Base-by-base conservation (phyloP, 2,329 filamentous ascomycete species). In the Acarospora socialis region DNA sequence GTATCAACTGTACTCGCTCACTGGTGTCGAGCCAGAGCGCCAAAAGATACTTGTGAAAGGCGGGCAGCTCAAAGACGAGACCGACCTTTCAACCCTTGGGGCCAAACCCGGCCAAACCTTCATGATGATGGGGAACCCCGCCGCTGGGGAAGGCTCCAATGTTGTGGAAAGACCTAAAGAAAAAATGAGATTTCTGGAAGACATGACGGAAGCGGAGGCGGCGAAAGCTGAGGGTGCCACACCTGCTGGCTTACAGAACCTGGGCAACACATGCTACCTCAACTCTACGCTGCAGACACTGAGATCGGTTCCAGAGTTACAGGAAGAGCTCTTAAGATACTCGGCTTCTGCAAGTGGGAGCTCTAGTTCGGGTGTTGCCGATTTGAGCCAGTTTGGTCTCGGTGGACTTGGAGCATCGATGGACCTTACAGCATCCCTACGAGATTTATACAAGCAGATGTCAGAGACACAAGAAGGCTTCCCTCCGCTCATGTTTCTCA, bases 191-290 rank as follows among this genome's bases (percentile, higher is more conserved):
- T 98, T 98, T 48, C 60, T 92, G 41, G 90, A 98, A 58, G 90
- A 98, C 54, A 94, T 98, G 87, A 92, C 82, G 16, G 86, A 92
- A 53, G 86, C 84, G 18, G 87, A 95, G 56, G 73, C 76, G 32
- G 87, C 90, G 14, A 75, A 76, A 54, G 72, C 79, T 51, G 78
- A 77, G 37, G 84, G 82, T 36, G 86, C 86, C 28, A 87, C 70
- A 27, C 90, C 92, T 2, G 80, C 86, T 35, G 90, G 90, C 28
- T 63, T 98, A 39, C 70, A 80, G 53, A 98, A 98, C 51, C 64
- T 94, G 39, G 90, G 92, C 46, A 98, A 98, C 57, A 98, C 92
- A 3, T 98, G 90, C 63, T 98, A 98, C 54, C 75, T 95, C 49
- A 98, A 98, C 65, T 90, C 90, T 30, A 93, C 87, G 0, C 66